Evolutionary conservation across 371 early-diverging fungal species (phyloP).

Genomic region (Mucor velutinosus): DNA sequence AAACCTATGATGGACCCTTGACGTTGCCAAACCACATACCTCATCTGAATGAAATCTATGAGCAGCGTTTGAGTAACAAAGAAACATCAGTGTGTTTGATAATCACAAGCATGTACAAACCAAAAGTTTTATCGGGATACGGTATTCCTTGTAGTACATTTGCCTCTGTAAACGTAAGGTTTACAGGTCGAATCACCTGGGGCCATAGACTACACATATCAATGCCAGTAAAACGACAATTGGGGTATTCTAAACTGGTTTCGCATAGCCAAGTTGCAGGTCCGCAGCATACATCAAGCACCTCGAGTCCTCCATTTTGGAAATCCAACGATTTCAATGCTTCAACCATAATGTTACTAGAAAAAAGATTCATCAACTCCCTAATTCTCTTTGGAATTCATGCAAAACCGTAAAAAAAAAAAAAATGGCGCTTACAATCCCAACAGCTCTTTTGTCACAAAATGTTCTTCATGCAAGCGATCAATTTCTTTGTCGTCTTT

Average conservation of each 20-base stretch:
- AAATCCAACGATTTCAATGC: conserved; percentile 34
- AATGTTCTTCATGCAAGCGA: conserved; percentile 45
- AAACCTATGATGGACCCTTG: neutral
- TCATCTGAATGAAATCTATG: conserved; percentile 38
- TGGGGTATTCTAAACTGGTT: conserved; percentile 42
- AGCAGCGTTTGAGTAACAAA: neutral
- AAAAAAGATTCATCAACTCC: conserved; percentile 4
- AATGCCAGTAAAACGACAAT: conserved; percentile 40
- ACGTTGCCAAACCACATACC: conserved; percentile 9
- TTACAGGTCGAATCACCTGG: conserved; percentile 41
- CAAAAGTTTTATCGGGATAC: conserved; percentile 42
- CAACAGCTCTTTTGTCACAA: conserved; percentile 40
- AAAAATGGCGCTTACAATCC: conserved; percentile 32
- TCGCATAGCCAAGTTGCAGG: conserved; percentile 51
- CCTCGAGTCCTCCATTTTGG: conserved; percentile 21
- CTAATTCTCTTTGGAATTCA: neutral
- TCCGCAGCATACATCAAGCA: conserved; percentile 46
- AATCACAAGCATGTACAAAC: conserved; percentile 20
- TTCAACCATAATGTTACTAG: conserved; percentile 40
- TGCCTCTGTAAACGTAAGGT: conserved; percentile 33
- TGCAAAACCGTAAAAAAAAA: neutral
- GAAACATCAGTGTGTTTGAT: neutral
- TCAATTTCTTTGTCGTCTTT: conserved; percentile 45
- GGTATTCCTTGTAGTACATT: conserved; percentile 39
- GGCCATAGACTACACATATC: conserved; percentile 48